These are phyloP conservation scores for Kitagawia praeruptora DNA, from an alignment of 129 eudicot genomes.

Conservation along the genomic window DNA sequence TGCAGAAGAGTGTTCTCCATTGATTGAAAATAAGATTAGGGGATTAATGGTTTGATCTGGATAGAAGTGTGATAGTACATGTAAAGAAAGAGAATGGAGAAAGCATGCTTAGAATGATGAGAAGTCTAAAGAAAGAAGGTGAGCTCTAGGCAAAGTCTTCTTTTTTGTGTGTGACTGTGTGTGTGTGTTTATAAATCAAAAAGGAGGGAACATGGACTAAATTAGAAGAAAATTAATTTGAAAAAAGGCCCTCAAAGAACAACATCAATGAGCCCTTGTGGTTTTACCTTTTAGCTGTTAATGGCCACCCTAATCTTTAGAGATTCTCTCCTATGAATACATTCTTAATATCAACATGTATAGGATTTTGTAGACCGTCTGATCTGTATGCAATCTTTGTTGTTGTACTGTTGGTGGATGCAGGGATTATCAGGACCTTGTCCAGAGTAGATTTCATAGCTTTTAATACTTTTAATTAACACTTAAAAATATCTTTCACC, in stretches of 20 bases:
- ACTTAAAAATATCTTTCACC: too few species aligned
- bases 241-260: constrained; percentile 13
- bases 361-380: constrained; percentile 6
- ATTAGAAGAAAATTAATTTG: too few species aligned
- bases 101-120: constrained; percentile 39
- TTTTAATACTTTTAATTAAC: too few species aligned
- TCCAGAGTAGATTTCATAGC: too few species aligned
- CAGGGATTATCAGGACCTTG: background rate
- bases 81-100: constrained; percentile 13
- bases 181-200: constrained; percentile 12
- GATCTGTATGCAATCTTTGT: constrained; percentile 3
- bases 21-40: constrained; percentile 26
- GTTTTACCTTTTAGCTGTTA: constrained; percentile 12
- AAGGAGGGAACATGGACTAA: constrained; percentile 26
- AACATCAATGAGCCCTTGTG: constrained; percentile 21
- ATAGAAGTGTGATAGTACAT: constrained; percentile 15
- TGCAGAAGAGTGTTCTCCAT: constrained; percentile 19
- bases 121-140: constrained; percentile 23
- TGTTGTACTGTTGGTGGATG: background rate
- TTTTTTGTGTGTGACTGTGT: background rate
- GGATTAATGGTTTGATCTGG: constrained; percentile 13
- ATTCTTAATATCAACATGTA: background rate
- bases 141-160: constrained; percentile 31
- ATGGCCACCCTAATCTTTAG: too few species aligned
- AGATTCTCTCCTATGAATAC: too few species aligned